phyloP scores from a whole-genome alignment of 495 filamentous ascomycete genomes.

The Oidiodendron maius region DNA sequence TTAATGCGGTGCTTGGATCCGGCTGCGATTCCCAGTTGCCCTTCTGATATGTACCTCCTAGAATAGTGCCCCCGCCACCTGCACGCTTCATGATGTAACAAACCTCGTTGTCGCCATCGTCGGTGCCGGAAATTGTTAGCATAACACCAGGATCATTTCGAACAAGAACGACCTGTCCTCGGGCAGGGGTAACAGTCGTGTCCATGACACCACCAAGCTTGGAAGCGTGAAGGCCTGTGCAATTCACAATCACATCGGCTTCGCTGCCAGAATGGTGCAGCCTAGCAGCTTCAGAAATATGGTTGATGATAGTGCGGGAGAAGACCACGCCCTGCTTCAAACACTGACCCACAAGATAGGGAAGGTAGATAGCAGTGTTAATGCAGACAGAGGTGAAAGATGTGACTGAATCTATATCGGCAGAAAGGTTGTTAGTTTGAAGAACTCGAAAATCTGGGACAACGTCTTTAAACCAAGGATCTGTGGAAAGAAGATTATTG shows the following conservation, averaged over 20 bases:
- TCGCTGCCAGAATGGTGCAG: slow-evolving; percentile 56
- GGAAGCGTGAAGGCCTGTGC: slow-evolving; percentile 70
- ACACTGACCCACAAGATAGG: slow-evolving; percentile 77
- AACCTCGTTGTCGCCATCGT: slow-evolving; percentile 73
- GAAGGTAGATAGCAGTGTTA: slow-evolving; percentile 82
- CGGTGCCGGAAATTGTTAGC: slow-evolving; percentile 63
- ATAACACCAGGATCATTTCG: slow-evolving; percentile 74
- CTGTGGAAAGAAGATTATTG: slow-evolving; percentile 54
- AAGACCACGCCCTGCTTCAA: slow-evolving; percentile 61
- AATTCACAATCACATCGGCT: slow-evolving; percentile 77
- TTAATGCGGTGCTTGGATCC: slow-evolving; percentile 71
- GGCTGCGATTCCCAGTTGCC: slow-evolving; percentile 76
- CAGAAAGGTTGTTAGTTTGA: slow-evolving; percentile 45
- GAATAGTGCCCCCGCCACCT: slow-evolving; percentile 65
- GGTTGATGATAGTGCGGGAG: slow-evolving; percentile 47
- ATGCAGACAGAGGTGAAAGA: slow-evolving; percentile 83
- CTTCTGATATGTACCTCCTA: slow-evolving; percentile 85
- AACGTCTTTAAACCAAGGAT: slow-evolving; percentile 80
- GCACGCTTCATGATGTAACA: slow-evolving; percentile 90
- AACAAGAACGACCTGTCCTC: slow-evolving; percentile 87
- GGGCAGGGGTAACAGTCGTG: slow-evolving; percentile 61
- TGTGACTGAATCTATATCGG: slow-evolving; percentile 59
- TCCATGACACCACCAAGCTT: slow-evolving; percentile 83
- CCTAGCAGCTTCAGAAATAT: slow-evolving; percentile 64
- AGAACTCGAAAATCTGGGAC: slow-evolving; percentile 66